Base-by-base conservation (phyloP, 208 protist species). In the Balamuthia mandrillaris region DNA sequence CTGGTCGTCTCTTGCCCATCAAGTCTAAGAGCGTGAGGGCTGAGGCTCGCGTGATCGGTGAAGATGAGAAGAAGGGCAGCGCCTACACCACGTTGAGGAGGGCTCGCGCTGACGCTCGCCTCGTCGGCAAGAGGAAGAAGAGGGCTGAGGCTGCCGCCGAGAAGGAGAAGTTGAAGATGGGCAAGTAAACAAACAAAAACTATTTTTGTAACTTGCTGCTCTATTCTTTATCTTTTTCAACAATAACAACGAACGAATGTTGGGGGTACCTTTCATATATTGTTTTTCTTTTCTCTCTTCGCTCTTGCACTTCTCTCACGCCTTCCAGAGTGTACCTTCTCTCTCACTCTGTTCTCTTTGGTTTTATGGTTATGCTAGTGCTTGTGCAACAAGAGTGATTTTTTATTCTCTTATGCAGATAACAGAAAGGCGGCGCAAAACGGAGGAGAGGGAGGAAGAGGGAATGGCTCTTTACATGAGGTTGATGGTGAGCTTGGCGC, bases 21-120 rank as follows among this genome's bases (percentile, higher is more conserved):
- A 49, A 39, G 39, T 74, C 86, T 60, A 44, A 27, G 2, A 27
- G 51, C 21, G 37, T 44, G 18, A 16, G 49, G 21, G 18, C 82
- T 21, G 51, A 65, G 29, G 37, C 27, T 29, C 74, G 81, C 31
- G 47, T 85, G 37, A 81, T 84, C 60, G 87, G 87, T n/a, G 84
- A 88, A 33, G 88, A 93, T 33, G 49, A 39, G 35, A 44, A 41
- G 39, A 91, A 90, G 63, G 81, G 82, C 51, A 54, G 33, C 58
- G 95, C 95, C 75, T 98, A 94, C 94, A 86, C 91, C 58, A 95
- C 94, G 86, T 89, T 98, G 81, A 95, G 97, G 89, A 93, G 93
- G 85, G 95, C 96, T 88, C 92, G 95, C 90, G 93, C 94, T 66
- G 95, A 96, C 86, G 94, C 92, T 44, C 93, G 94, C 88, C 94